Percentiles rank a stretch among this genome's conserved stretches.
Evolutionary conservation across 768 basidiomycete species (phyloP).

Genomic region (Pisolithus tinctorius): DNA sequence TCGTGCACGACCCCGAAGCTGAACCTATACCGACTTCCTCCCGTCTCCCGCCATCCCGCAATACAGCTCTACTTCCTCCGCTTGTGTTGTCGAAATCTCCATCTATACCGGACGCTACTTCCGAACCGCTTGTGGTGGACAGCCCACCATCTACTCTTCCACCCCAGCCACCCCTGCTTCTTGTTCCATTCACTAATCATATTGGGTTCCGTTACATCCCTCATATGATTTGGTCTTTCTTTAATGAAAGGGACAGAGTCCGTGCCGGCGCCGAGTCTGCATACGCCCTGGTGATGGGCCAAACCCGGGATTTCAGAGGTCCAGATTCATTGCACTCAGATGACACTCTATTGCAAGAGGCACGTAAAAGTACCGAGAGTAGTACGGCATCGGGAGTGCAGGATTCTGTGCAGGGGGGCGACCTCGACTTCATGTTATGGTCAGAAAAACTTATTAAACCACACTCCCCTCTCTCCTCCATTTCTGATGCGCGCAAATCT

Average conservation of each 20-base stretch:
- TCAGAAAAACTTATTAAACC: slow-evolving; percentile 65
- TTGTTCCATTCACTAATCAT: slow-evolving; percentile 68
- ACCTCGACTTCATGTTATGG: slow-evolving; percentile 68
- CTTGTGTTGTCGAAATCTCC: slow-evolving; percentile 20
- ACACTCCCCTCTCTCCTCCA: slow-evolving; percentile 53
- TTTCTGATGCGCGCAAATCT: slow-evolving; percentile 60
- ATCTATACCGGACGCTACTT: slow-evolving; percentile 12
- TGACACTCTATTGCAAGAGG: slow-evolving; percentile 18
- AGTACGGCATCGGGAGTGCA: background rate
- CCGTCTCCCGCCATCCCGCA: slow-evolving; percentile 28
- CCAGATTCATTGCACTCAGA: slow-evolving; percentile 13
- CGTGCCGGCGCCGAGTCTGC: slow-evolving; percentile 75
- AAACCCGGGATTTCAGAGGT: slow-evolving; percentile 54
- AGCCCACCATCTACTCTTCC: slow-evolving; percentile 54
- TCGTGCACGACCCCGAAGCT: slow-evolving; percentile 23
- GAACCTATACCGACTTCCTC: slow-evolving; percentile 38
- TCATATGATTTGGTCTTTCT: slow-evolving; percentile 86
- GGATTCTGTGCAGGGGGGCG: slow-evolving; percentile 30
- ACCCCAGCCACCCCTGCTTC: slow-evolving; percentile 69
- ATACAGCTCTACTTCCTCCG: slow-evolving; percentile 29
- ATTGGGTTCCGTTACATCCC: slow-evolving; percentile 83
- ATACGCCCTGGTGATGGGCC: slow-evolving; percentile 58
- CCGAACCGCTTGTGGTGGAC: slow-evolving; percentile 23
- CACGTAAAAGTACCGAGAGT: slow-evolving; percentile 4
- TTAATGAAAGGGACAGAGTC: slow-evolving; percentile 83